A percentile compares a stretch with the other conserved stretches of the same genome.
These are phyloP conservation scores for Picochlorum sp. DNA, from an alignment of 139 green algal genomes.

Conservation along the genomic window DNA sequence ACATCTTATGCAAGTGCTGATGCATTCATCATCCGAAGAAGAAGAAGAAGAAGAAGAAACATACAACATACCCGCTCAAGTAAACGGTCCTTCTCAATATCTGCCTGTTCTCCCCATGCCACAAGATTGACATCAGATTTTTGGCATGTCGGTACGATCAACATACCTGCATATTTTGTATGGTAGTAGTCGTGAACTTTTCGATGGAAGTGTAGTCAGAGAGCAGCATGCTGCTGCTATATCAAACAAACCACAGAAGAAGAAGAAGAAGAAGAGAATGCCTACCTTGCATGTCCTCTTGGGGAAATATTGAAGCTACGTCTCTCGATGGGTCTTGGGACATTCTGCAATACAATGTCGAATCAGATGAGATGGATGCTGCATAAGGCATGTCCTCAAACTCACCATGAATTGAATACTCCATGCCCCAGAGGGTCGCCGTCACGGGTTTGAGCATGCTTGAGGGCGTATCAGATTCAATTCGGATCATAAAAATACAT, in stretches of 20 bases:
- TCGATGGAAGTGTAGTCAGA: neutral
- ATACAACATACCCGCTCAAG: slow-evolving; percentile 39
- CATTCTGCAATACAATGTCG: slow-evolving; percentile 8
- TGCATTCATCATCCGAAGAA: too few relatives aligned
- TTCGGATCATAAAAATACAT: too few relatives aligned
- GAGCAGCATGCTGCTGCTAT: neutral
- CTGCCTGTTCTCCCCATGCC: slow-evolving; percentile 60
- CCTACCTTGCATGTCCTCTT: slow-evolving; percentile 23
- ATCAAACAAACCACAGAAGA: too few relatives aligned
- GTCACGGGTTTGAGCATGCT: slow-evolving; percentile 10
- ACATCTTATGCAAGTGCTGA: too few relatives aligned
- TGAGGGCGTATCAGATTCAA: too few relatives aligned
- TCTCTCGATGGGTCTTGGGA: slow-evolving; percentile 37
- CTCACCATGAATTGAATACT: slow-evolving; percentile 63
- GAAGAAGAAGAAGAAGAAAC: neutral
- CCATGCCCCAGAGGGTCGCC: slow-evolving; percentile 48
- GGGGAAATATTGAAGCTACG: slow-evolving; percentile 45
- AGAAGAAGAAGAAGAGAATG: neutral
- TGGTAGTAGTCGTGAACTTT: too few relatives aligned
- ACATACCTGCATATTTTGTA: neutral
- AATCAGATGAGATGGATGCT: neutral
- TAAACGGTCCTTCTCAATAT: slow-evolving; percentile 79
- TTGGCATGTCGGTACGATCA: slow-evolving; percentile 84
- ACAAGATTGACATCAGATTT: slow-evolving; percentile 71
- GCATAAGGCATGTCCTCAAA: neutral